Percentiles rank a stretch among this genome's conserved stretches.
Evolutionary conservation across 441 rosid genomes (phyloP).

Genomic region (Gossypium davidsonii): DNA sequence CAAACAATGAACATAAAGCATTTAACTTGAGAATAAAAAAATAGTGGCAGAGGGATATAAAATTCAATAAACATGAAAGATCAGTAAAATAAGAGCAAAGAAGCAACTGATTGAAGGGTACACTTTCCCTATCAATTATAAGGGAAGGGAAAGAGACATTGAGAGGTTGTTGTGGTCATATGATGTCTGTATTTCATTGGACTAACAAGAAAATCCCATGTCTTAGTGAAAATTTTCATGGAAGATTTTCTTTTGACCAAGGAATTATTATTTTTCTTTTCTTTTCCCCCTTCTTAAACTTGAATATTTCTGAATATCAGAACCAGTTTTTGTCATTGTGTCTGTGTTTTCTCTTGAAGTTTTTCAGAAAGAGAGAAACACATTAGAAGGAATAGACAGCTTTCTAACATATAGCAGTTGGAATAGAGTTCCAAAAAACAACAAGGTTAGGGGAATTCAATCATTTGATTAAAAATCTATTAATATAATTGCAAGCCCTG

Average conservation of each 20-base stretch:
- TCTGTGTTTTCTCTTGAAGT: background rate
- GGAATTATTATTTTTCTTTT: background rate
- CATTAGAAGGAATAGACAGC: background rate
- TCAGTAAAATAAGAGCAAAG: background rate
- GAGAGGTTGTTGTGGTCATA: background rate
- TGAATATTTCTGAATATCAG: background rate
- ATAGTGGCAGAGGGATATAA: background rate
- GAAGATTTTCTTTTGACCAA: background rate
- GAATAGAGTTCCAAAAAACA: background rate
- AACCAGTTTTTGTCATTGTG: background rate
- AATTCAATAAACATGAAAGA: conserved; percentile 2
- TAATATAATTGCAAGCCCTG: background rate
- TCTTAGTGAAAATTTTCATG: background rate
- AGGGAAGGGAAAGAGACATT: background rate
- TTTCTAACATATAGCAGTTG: background rate
- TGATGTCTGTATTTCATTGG: conserved; percentile 4
- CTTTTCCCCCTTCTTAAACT: background rate
- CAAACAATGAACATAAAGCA: background rate
- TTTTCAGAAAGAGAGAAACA: background rate
- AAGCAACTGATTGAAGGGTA: background rate
- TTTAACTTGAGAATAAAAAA: background rate
- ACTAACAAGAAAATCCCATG: background rate
- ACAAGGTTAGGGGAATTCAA: background rate
- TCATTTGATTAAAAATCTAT: conserved; percentile 6
- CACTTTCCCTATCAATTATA: background rate